Base-by-base conservation (phyloP, 2,329 filamentous ascomycete species). In the Diaporthe eres region DNA sequence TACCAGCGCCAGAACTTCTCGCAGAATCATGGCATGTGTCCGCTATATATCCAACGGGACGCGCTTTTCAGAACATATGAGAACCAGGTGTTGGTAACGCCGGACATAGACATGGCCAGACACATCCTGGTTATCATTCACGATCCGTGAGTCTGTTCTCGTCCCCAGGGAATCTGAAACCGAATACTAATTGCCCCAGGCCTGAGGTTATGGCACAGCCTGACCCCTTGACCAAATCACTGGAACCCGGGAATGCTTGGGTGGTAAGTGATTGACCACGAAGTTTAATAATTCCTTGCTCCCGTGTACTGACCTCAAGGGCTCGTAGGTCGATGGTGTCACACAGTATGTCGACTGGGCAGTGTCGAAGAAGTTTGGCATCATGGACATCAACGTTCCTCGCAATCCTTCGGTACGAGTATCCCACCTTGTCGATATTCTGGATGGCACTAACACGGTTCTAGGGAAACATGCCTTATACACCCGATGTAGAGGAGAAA, bases 381-480 rank as follows among this genome's bases (percentile, higher is more conserved):
- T 98, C 31, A 94, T 99, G 80, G 97, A 99, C 82, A 91, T 98
- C 75, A 98, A 98, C 78, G 90, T 99, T 3, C 96, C 96, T 0
- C 93, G 93, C 78, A 91, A 95, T 80, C 55, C 65, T n/a, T 25
- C 53, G 12, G 75, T 77, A 71, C 17, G 75, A 6, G 2, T 15
- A 25, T 10, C 13, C 28, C 15, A 25, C 42, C 19, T 1, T 88
- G 90, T 28, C 87, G 91, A 55, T 89, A 9, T n/a, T 92, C 92
- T 83, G 81, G 84, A 47, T 80, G 77, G 28, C n/a, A 19, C 58
- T 63, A 31, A 72, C 44, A 37, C 55, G 9, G 19, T 28, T 19
- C 28, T 67, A 88, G 84, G 89, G 90, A 76, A 84, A 84, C 17
- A 88, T 90, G 49, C 81, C 88, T 1, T 88, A 85, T 76, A 88